Conservation (phyloP, 2,329 filamentous ascomycete genomes). For the Nothophaeocryptopus gaeumannii region DNA sequence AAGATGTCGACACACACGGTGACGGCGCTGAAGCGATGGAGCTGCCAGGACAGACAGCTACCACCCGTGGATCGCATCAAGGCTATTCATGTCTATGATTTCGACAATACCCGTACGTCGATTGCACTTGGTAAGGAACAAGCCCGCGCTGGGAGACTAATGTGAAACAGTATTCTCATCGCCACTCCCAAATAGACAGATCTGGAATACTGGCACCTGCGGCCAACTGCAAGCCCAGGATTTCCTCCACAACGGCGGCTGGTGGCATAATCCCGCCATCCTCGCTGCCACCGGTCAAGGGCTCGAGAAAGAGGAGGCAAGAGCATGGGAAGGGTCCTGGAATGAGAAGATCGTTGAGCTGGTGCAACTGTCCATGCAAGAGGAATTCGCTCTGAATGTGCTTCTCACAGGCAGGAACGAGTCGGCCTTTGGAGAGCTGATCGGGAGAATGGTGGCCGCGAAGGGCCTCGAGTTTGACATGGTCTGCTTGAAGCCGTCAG, state of each 20-base stretch:
- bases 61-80: slow-evolving; percentile 70
- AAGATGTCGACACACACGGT: slow-evolving; percentile 50
- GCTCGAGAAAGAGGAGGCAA: slow-evolving; percentile 73
- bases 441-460: slow-evolving; percentile 76
- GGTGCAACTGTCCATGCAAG: slow-evolving; percentile 74
- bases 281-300: slow-evolving; percentile 84
- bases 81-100: slow-evolving; percentile 90
- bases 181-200: slow-evolving; percentile 79
- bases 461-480: slow-evolving; percentile 84
- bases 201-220: slow-evolving; percentile 80
- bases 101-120: slow-evolving; percentile 83
- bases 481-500: slow-evolving; percentile 79
- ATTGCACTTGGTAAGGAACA: neutral
- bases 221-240: slow-evolving; percentile 74
- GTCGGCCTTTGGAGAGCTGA: slow-evolving; percentile 69
- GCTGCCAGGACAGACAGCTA: slow-evolving; percentile 68
- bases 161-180: slow-evolving; percentile 72
- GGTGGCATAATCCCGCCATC: slow-evolving; percentile 94
- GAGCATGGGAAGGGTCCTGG: slow-evolving; percentile 92
- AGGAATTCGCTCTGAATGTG: slow-evolving; percentile 80
- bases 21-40: slow-evolving; percentile 81
- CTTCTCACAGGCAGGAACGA: slow-evolving; percentile 85
- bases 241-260: slow-evolving; percentile 66
- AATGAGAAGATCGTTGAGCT: slow-evolving; percentile 83
- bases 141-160: slow-evolving; percentile 12